A percentile compares a stretch with the other conserved stretches of the same genome.
These are phyloP conservation scores for Pyrenopolyporus hunteri DNA, from an alignment of 495 filamentous ascomycete genomes.

Conservation along the genomic window DNA sequence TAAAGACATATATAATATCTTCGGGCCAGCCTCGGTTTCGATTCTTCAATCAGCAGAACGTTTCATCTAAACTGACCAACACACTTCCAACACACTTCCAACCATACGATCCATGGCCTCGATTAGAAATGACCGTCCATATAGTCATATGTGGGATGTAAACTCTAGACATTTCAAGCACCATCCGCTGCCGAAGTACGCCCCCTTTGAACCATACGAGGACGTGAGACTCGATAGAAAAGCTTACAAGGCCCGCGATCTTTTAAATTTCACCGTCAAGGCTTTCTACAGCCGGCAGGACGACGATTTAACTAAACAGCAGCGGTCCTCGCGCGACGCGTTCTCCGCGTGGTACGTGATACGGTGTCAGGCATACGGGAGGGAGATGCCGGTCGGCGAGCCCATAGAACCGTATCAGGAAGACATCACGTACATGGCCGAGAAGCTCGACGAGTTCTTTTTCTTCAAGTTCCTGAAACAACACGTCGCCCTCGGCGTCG, in stretches of 20 bases:
- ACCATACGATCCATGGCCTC: not conserved
- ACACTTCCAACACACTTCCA: too few relatives aligned
- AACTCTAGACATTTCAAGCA: not conserved
- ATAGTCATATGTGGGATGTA: not conserved
- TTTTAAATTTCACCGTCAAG: slow-evolving; percentile 20
- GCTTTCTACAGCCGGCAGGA: slow-evolving; percentile 10
- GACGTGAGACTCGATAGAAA: not conserved
- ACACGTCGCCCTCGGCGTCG: not conserved
- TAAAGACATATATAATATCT: too few relatives aligned
- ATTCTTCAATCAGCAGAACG: too few relatives aligned
- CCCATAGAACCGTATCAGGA: not conserved
- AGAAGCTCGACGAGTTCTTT: slow-evolving; percentile 22
- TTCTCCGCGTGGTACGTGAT: not conserved
- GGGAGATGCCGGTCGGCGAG: not conserved
- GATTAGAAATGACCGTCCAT: too few relatives aligned
- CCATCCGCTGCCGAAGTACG: not conserved
- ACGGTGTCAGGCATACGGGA: not conserved
- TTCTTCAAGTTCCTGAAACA: slow-evolving; percentile 15
- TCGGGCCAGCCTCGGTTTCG: too few relatives aligned
- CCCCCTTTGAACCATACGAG: slow-evolving; percentile 13
- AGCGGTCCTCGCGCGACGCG: not conserved
- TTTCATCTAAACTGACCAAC: too few relatives aligned
- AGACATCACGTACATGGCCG: not conserved
- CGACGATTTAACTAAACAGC: not conserved
- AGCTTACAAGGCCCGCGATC: slow-evolving; percentile 7